Evolutionary conservation across 208 protist species (phyloP), one percentile per base, ranked within the genome.

Genomic region (Strigomonas culicis): DNA sequence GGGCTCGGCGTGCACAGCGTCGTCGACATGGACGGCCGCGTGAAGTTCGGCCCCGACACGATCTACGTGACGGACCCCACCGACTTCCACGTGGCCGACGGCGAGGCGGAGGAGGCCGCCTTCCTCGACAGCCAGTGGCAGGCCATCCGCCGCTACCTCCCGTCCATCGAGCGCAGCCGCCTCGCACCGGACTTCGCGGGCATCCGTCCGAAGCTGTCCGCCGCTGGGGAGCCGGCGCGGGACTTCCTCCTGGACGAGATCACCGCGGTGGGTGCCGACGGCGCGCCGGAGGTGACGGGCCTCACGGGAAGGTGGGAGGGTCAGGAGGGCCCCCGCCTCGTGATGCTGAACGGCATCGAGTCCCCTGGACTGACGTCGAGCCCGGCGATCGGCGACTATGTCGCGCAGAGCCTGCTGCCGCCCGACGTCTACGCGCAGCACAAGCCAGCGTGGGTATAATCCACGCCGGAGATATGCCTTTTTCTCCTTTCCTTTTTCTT

Each of bases 231-330:
- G n/a, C 62, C 32, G 0, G 74, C 81, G 41, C 69, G 73, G n/a
- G 75, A 86, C 32, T 82, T 82, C 32, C 43, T 74, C 21, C 28
- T 86, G 1, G 70, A 82, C 28, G 69, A 79, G 53, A 50, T 79
- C 3, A 56, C 50, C 6, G 24, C 15, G 8, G 36, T 52, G 1
- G 31, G 27, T 3, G 4, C 19, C 2, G 28, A 21, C 41, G 57
- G 32, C 41, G 8, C 13, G 4, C n/a, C 46, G 1, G 27, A 10
- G 6, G 39, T 51, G 10, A 32, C 6, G 10, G 10, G 66, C 1
- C 21, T 59, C 0, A 50, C 4, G 8, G 13, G 11, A 17, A 4
- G 15, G n/a, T 24, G 7, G 22, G 24, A 34, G 17, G 31, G 6
- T 11, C 6, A 15, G 7, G 41, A 11, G 21, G 43, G 15, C 4